Evolutionary conservation across 2,329 filamentous ascomycete genomes (phyloP), one percentile per base, ranked within the genome.

Genomic region (Colletotrichum shisoi): DNA sequence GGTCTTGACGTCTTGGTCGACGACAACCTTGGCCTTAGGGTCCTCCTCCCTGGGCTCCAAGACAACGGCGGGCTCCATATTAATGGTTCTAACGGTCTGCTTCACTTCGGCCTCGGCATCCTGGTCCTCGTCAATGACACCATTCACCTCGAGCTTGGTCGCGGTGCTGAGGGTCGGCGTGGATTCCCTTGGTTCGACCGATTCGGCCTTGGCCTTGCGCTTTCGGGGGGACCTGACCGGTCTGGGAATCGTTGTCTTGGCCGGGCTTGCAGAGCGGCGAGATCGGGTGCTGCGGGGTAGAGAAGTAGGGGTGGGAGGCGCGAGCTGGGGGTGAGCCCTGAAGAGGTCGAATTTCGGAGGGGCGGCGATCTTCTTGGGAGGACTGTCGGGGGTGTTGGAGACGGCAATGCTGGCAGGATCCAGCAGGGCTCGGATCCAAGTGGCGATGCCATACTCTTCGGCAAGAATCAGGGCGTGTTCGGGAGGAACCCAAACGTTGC

Each of bases 401-500:
- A 83, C 76, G 49, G 81, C 76, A 68, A 98, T 96, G 34, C 93
- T 90, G 70, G 90, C 83, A n/a, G 93, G 89, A 76, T 98, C 94
- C 57, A 99, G 85, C 19, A 99, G 85, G n/a, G 95, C 95, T 63
- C 88, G 88, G 72, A 99, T 92, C 95, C 95, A 99, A 51, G 90
- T 84, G 56, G 85, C 80, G 77, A 98, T 93, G 63, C 87, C 85
- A 77, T 98, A 99, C 78, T 98, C 94, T 52, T 91, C 88, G 58
- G 94, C 92, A 13, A 99, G 85, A 65, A 86, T 81, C 51, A 99
- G 85, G 42, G 95, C 95, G 87, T 87, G 80, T 71, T 90, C 84
- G 6, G 94, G 93, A 53, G 93, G 88, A 57, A 98, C 94, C 95
- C 95, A 99, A 59, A 99, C 88, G 78, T 97, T 99, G 52, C 95